These are phyloP conservation scores for Calonectria ilicicola DNA, from an alignment of 2,329 filamentous ascomycete genomes.

Conservation along the genomic window DNA sequence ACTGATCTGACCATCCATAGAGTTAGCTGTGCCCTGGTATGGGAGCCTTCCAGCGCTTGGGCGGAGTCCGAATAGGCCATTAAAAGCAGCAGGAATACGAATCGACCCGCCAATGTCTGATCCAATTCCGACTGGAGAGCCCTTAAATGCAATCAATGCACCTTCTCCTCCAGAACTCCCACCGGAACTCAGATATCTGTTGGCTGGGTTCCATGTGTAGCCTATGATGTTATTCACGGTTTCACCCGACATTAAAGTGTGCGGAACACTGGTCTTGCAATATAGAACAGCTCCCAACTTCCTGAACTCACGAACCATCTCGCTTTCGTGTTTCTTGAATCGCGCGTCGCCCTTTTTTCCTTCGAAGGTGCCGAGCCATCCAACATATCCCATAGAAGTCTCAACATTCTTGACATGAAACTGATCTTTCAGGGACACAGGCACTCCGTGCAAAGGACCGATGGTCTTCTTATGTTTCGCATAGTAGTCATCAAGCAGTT, in stretches of 20 bases:
- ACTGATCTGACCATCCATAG: not conserved
- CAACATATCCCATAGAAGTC: not conserved
- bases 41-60: not conserved
- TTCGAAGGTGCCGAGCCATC: not conserved
- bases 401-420: not conserved
- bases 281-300: not conserved
- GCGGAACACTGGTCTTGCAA: not conserved
- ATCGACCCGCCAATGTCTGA: not conserved
- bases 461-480: not conserved
- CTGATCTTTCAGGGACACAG: not conserved
- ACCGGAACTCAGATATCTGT: not conserved
- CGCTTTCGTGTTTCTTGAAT: not conserved
- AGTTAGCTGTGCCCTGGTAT: not conserved
- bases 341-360: not conserved
- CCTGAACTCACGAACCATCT: not conserved
- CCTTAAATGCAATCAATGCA: not conserved
- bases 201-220: not conserved
- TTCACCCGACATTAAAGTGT: not conserved
- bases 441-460: not conserved
- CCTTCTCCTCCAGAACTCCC: not conserved
- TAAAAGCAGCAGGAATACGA: not conserved
- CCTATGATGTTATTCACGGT: not conserved
- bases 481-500: not conserved
- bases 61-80: not conserved
- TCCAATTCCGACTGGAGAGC: not conserved